Evolutionary conservation across 1,139 yeast species (phyloP), one percentile per base, ranked within the genome.

Genomic region (Yamadazyma jaroonii): DNA sequence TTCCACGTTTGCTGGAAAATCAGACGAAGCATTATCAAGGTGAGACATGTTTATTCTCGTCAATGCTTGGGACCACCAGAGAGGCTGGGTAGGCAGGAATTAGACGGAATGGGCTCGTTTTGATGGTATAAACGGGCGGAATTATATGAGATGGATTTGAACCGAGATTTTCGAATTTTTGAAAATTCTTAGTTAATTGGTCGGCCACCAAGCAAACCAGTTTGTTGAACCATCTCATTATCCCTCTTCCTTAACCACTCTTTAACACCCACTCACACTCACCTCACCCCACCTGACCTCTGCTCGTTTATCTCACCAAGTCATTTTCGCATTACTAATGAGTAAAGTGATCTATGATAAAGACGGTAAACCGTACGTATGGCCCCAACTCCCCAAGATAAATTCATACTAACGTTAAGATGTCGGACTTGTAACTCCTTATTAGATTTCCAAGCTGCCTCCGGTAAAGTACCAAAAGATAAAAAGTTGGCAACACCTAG

Each of bases 371-470:
- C 96, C 96, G 85, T 85, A 72, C 53, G 92, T 50, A 14, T 7
- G 3, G 5, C 21, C 25, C 25, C 8, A 10, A 23, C 25, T 23
- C 25, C 8, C 25, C 25, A 23, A 23, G 10, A 8, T 23, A 8
- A 23, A 23, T 10, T 23, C 8, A 25, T 29, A 55, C 60, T 54
- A 54, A 53, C 55, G 2, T 29, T 9, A 40, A 80, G 86, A 38
- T 88, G 97, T 54, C 90, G 95, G 38, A 66, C 95, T 4, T 90
- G 97, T 56, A 88, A 88, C 59, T 62, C 88, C 0, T 59, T 89
- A 31, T 57, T 79, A 29, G 96, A 88, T 57, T 89, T 90, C 61
- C 81, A 80, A 54, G 67, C 76, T 61, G 89, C 79, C 13, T 72
- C 69, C 8, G 59, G 64, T 3, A 60, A 59, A 36, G 45, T 12